Evolutionary conservation across 805 yeast species (phyloP).

Genomic region (Alloascoidea hylecoeti): DNA sequence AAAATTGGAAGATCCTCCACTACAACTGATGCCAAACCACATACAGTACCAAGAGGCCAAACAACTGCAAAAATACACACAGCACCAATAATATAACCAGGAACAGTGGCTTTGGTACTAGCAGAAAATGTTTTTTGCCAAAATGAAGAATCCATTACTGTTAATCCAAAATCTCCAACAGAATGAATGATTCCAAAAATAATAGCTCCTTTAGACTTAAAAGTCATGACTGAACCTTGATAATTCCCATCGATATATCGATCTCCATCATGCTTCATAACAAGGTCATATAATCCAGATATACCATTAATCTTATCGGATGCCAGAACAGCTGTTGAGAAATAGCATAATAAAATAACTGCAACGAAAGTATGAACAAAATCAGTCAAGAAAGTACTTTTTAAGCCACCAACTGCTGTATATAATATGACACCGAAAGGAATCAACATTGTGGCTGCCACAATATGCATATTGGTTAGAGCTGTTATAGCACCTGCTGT

Average conservation of each 20-base stretch:
- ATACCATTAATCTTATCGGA: slow-evolving; percentile 29
- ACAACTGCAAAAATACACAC: slow-evolving; percentile 31
- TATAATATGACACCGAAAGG: slow-evolving; percentile 35
- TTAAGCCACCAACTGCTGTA: slow-evolving; percentile 36
- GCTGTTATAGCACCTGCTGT: slow-evolving; percentile 24
- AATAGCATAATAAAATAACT: slow-evolving; percentile 21
- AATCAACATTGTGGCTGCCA: slow-evolving; percentile 30
- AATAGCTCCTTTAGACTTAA: slow-evolving; percentile 37
- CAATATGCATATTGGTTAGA: slow-evolving; percentile 29
- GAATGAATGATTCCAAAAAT: slow-evolving; percentile 15
- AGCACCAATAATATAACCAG: slow-evolving; percentile 30
- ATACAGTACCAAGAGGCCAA: slow-evolving; percentile 17
- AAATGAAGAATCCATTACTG: slow-evolving; percentile 17
- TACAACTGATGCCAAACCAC: slow-evolving; percentile 24
- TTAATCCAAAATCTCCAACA: slow-evolving; percentile 22
- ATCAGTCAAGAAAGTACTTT: slow-evolving; percentile 37
- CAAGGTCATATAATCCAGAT: slow-evolving; percentile 25
- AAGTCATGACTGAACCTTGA: slow-evolving; percentile 58
- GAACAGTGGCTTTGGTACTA: slow-evolving; percentile 23
- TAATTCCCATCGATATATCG: slow-evolving; percentile 40
- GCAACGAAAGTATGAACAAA: slow-evolving; percentile 35
- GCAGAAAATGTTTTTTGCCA: slow-evolving; percentile 29
- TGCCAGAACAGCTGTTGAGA: slow-evolving; percentile 20
- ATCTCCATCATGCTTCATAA: slow-evolving; percentile 20
- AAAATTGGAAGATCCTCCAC: slow-evolving; percentile 53